Percentiles rank a stretch among this genome's conserved stretches.
Evolutionary conservation across 192 early-diverging fungal species (phyloP).

Genomic region (Coemansia sp.): DNA sequence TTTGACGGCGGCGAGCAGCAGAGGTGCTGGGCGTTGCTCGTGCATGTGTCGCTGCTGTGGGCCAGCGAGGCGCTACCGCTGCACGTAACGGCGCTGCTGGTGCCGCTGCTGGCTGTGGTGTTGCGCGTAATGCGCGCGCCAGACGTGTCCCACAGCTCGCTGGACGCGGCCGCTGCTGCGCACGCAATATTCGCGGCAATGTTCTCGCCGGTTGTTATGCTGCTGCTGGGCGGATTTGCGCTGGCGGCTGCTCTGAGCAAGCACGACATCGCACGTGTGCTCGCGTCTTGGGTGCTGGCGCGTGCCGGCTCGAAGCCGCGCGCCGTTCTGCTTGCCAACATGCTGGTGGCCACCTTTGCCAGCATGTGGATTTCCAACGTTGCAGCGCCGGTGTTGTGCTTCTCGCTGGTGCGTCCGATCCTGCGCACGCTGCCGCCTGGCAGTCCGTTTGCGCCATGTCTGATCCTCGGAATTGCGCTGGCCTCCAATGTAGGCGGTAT

Average conservation of each 20-base stretch:
- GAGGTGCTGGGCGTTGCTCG: slow-evolving; percentile 88
- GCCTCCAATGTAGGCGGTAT: slow-evolving; percentile 97
- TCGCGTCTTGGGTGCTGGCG: slow-evolving; percentile 85
- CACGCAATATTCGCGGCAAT: slow-evolving; percentile 87
- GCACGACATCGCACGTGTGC: slow-evolving; percentile 88
- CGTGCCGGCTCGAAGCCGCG: slow-evolving; percentile 86
- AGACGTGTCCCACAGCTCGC: slow-evolving; percentile 32
- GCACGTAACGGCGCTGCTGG: slow-evolving; percentile 85
- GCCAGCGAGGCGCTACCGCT: slow-evolving; percentile 91
- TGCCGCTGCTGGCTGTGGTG: slow-evolving; percentile 83
- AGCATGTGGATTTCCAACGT: slow-evolving; percentile 99
- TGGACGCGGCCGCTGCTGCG: slow-evolving; percentile 74
- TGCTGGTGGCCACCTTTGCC: slow-evolving; percentile 94
- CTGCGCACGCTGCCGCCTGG: slow-evolving; percentile 82
- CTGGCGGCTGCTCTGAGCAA: slow-evolving; percentile 93
- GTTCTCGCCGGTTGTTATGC: slow-evolving; percentile 96
- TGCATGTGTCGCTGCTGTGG: slow-evolving; percentile 90
- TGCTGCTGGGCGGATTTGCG: slow-evolving; percentile 91
- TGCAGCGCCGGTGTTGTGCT: slow-evolving; percentile 94
- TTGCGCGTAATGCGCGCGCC: slow-evolving; percentile 79
- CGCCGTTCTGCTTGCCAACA: slow-evolving; percentile 84
- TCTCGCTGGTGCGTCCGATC: slow-evolving; percentile 91
- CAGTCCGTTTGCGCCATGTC: slow-evolving; percentile 77
- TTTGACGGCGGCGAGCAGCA: slow-evolving; percentile 77
- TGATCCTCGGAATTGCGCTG: slow-evolving; percentile 95